Evolutionary conservation across 305 asterid genomes (phyloP).

Genomic region (Caryopteris hybrid): DNA sequence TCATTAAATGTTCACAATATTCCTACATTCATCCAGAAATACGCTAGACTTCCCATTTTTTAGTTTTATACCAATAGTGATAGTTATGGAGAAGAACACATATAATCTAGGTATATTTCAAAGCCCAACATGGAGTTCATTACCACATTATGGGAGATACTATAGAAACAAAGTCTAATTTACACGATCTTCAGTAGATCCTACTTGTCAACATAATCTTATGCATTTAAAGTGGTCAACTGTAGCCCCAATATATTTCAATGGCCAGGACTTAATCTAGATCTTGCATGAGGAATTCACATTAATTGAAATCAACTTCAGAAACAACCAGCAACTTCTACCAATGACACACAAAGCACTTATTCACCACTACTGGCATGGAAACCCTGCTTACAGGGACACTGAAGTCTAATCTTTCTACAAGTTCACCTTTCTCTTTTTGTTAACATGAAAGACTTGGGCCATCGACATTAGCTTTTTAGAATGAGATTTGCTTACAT

Average conservation of each 20-base stretch:
- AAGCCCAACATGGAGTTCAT: neutral
- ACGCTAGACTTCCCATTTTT: neutral
- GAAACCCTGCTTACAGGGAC: conserved; percentile 34
- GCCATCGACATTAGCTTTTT: conserved; percentile 39
- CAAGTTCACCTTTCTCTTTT: conserved; percentile 36
- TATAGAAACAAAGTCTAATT: neutral
- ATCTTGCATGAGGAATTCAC: neutral
- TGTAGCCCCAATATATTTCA: neutral
- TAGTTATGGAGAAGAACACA: neutral
- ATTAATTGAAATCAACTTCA: conserved; percentile 8
- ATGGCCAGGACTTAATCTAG: conserved; percentile 5
- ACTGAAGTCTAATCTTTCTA: conserved; percentile 34
- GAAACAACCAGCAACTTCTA: neutral
- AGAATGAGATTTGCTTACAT: conserved; percentile 35
- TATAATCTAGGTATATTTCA: neutral
- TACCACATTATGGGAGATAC: neutral
- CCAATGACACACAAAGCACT: conserved; percentile 8
- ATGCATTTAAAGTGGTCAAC: neutral
- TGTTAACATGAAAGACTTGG: conserved; percentile 26
- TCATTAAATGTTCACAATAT: neutral
- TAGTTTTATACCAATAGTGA: neutral
- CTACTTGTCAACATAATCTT: neutral
- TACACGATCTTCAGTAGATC: conserved; percentile 1
- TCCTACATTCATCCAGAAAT: neutral
- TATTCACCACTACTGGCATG: conserved; percentile 38